Base-by-base conservation (phyloP, 2,329 filamentous ascomycete species). In the Curvularia lunata region DNA sequence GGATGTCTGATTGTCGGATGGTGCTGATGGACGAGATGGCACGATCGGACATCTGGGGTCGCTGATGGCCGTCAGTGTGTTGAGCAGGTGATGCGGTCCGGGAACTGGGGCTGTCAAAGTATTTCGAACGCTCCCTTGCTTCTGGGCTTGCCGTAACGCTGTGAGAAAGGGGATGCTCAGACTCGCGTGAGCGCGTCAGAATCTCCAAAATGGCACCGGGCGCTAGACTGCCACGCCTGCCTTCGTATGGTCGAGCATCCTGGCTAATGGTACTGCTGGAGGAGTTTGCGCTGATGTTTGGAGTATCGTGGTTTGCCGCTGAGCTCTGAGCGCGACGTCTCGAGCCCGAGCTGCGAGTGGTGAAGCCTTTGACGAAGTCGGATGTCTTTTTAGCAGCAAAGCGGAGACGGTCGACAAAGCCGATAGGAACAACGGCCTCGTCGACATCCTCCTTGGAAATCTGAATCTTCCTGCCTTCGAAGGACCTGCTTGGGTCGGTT, bases 371-470 rank as follows among this genome's bases (percentile, higher is more conserved):
- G 25, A 70, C 65, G 46, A 65, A 69, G 34, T 70, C 66, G 5
- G 61, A 70, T 52, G 56, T 69, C 54, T 58, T 67, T 41, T 81
- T 82, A 63, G 96, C 85, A 38, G 87, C 91, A 12, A 91, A 96
- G 46, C 88, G 87, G 48, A 95, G 90, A 32, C 92, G 88, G 71
- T 97, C 91, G 19, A 98, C 83, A 61, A 97, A 87, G 7, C 90
- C 93, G 49, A 97, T 86, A 6, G 93, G 93, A 16, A 96, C 89
- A 54, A 99, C 95, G 55, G 95, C 95, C 54, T 88, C 86, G 45
- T 92, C 93, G 69, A 99, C 87, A 77, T 99, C 95, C 71, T 96
- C 88, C 65, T 91, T 92, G 58, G 96, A 93, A 47, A 98, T 91
- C 75, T 97, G 89, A 68, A 99, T 98, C 77, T 88, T 92, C 73